Conservation (phyloP, 2,329 filamentous ascomycete species). For the Zalaria sp. region DNA sequence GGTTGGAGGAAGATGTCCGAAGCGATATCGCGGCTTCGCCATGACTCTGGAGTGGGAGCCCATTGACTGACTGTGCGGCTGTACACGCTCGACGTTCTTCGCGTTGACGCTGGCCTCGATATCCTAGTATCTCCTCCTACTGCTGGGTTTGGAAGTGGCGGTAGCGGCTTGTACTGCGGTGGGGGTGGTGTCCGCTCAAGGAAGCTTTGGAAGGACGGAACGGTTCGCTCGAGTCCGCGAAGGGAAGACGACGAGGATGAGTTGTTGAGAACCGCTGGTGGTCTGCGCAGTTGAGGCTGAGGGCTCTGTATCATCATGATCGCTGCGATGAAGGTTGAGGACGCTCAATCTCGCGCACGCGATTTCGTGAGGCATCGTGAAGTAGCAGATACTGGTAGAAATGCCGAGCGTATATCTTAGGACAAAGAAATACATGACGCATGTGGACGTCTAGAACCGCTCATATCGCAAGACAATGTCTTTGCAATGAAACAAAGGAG, state of each 20-base stretch:
- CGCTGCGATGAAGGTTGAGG: neutral
- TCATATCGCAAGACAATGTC: too few species aligned
- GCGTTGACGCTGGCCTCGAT: neutral
- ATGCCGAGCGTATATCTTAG: neutral
- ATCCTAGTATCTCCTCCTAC: neutral
- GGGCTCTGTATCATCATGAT: slow-evolving; percentile 4
- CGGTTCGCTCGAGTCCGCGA: slow-evolving; percentile 11
- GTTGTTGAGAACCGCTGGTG: slow-evolving; percentile 3
- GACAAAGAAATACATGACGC: slow-evolving; percentile 4
- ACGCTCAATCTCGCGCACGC: too few species aligned
- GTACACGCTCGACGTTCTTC: slow-evolving; percentile 18
- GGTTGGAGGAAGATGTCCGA: slow-evolving; percentile 12
- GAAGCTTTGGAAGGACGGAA: slow-evolving; percentile 19
- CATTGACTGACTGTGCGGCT: slow-evolving; percentile 16
- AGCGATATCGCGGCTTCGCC: slow-evolving; percentile 5
- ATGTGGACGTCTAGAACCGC: neutral
- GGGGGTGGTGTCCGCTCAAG: slow-evolving; percentile 15
- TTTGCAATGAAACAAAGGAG: too few species aligned
- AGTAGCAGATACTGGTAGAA: too few species aligned
- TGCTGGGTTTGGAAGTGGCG: slow-evolving; percentile 11
- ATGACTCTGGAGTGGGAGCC: slow-evolving; percentile 8
- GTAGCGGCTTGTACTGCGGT: slow-evolving; percentile 16
- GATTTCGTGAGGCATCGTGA: too few species aligned
- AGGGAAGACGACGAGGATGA: slow-evolving; percentile 4
- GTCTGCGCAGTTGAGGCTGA: slow-evolving; percentile 2